Conservation (phyloP, 768 basidiomycete species). For the Suillus lakei region DNA sequence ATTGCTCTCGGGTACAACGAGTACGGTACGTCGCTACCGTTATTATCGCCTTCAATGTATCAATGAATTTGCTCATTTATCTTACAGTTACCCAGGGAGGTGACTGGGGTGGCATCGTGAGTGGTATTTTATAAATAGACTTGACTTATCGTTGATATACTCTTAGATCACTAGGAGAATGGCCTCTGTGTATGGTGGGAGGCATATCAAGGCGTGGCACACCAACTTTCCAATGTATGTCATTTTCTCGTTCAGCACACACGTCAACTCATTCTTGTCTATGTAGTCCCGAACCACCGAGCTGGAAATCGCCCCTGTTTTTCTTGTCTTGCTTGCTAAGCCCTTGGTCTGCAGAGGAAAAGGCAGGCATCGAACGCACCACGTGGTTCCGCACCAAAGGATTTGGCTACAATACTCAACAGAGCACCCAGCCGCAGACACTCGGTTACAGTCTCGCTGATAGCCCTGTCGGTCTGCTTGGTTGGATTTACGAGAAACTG, state of each 20-base stretch:
- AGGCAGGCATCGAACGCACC: constrained; percentile 24
- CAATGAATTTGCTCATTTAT: background rate
- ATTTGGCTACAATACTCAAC: constrained; percentile 35
- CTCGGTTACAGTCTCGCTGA: constrained; percentile 59
- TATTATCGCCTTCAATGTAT: background rate
- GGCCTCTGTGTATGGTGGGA: constrained; percentile 42
- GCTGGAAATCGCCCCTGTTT: constrained; percentile 28
- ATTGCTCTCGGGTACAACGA: constrained; percentile 38
- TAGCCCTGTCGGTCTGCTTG: constrained; percentile 58
- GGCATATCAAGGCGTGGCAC: constrained; percentile 55
- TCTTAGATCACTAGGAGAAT: constrained; percentile 40
- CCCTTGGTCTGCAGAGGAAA: constrained; percentile 33
- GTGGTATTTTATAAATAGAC: constrained; percentile 11
- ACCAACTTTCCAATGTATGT: constrained; percentile 48
- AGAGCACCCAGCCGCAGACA: constrained; percentile 54
- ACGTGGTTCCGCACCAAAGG: constrained; percentile 26
- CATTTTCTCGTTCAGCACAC: background rate
- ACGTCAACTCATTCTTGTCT: background rate
- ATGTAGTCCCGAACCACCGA: constrained; percentile 29
- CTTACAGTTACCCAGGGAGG: constrained; percentile 51
- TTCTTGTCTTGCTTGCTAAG: constrained; percentile 34
- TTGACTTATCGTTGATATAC: background rate
- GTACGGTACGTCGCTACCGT: constrained; percentile 5
- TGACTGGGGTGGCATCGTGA: constrained; percentile 49
- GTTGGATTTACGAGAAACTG: constrained; percentile 60